Conservation (phyloP, 2,329 filamentous ascomycete species). For the Colletotrichum sp. region DNA sequence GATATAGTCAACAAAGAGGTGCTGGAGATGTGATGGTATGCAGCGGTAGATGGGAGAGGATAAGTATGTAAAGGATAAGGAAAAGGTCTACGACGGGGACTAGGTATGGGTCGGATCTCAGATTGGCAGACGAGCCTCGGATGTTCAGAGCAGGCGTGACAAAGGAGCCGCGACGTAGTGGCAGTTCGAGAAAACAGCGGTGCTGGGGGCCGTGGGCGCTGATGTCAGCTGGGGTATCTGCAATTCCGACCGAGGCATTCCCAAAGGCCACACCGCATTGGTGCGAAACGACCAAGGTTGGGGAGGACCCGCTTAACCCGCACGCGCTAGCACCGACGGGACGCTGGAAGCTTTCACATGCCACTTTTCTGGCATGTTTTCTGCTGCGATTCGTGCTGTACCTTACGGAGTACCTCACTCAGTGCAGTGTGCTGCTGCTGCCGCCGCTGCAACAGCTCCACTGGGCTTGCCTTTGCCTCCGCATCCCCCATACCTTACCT, state of each 20-base stretch:
- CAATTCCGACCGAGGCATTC: conserved; percentile 17
- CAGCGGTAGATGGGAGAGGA: neutral
- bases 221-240: conserved; percentile 17
- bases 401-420: neutral
- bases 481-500: conserved; percentile 3
- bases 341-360: conserved; percentile 14
- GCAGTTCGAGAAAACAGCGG: neutral
- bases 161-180: neutral
- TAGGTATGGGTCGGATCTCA: conserved; percentile 2
- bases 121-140: conserved; percentile 16
- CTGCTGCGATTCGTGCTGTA: neutral
- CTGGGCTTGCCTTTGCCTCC: neutral
- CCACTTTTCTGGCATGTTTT: neutral
- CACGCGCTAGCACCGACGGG: neutral
- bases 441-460: neutral
- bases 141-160: conserved; percentile 3
- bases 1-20: neutral
- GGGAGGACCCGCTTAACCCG: neutral
- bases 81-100: neutral
- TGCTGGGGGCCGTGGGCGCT: neutral
- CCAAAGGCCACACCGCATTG: conserved; percentile 13
- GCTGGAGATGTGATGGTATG: neutral
- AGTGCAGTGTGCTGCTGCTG: neutral
- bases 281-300: conserved; percentile 2
- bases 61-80: neutral